Conservation (phyloP, 192 early-diverging fungal species). For the Martensiomyces pterosporus region DNA sequence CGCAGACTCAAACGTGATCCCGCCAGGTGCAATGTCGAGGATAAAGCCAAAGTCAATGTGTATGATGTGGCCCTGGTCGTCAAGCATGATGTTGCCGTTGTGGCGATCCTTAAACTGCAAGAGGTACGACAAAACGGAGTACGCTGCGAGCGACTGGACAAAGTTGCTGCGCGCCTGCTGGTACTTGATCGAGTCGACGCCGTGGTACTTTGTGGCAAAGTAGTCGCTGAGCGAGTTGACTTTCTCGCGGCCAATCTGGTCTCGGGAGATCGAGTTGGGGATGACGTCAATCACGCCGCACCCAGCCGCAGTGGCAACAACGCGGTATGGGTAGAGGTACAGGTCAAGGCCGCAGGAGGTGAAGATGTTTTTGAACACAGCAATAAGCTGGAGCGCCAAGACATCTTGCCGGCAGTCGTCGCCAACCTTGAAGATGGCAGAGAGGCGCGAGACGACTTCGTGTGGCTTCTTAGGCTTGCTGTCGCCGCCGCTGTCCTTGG, state of each 20-base stretch:
- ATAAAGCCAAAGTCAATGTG: constrained; percentile 99
- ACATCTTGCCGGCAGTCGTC: constrained; percentile 99
- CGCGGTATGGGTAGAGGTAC: constrained; percentile 94
- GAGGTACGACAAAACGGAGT: constrained; percentile 90
- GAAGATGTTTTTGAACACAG: constrained; percentile 96
- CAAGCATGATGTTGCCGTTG: constrained; percentile 99
- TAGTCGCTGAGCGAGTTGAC: constrained; percentile 97
- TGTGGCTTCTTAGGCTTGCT: not conserved
- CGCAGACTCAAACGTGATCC: constrained; percentile 89
- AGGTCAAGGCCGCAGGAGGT: constrained; percentile 85
- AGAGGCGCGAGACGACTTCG: constrained; percentile 59
- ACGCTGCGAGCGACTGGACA: constrained; percentile 91
- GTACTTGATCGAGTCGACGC: constrained; percentile 82
- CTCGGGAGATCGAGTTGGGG: constrained; percentile 92
- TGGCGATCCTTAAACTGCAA: constrained; percentile 98
- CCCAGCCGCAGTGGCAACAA: constrained; percentile 95
- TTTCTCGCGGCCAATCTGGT: constrained; percentile 97
- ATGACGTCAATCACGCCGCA: constrained; percentile 99
- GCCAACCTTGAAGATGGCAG: constrained; percentile 99
- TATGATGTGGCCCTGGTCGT: constrained; percentile 91
- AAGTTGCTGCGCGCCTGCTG: constrained; percentile 92
- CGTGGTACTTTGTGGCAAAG: constrained; percentile 88
- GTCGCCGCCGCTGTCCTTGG: not conserved
- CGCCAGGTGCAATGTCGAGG: constrained; percentile 97
- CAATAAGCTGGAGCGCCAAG: constrained; percentile 95